These are phyloP conservation scores for Protomyces gravidus DNA, from an alignment of 1,139 yeast species.

Conservation along the genomic window DNA sequence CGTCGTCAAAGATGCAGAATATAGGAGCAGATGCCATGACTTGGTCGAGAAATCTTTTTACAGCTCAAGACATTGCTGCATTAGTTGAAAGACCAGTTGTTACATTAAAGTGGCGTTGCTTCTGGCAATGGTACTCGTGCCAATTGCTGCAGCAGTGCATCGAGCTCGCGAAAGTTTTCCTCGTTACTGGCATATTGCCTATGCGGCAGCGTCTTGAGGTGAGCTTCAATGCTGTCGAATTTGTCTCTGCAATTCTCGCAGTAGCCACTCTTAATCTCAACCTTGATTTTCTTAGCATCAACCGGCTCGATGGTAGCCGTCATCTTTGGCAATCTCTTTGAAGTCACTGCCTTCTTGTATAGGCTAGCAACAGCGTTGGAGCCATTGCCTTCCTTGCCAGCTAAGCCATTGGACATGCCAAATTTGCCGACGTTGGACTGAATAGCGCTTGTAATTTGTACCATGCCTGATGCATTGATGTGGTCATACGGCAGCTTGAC, in stretches of 20 bases:
- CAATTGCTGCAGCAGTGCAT: conserved; percentile 56
- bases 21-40: too few species aligned
- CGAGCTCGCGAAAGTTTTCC: conserved; percentile 70
- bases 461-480: conserved; percentile 23
- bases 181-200: conserved; percentile 72
- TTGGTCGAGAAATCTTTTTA: too few species aligned
- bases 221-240: conserved; percentile 76
- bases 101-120: too few species aligned
- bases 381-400: conserved; percentile 14
- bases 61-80: too few species aligned
- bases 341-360: conserved; percentile 21
- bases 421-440: conserved; percentile 20
- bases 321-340: conserved; percentile 12
- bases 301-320: conserved; percentile 3
- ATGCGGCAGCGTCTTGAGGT: conserved; percentile 66
- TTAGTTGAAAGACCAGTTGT: too few species aligned
- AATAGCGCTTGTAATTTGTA: conserved; percentile 22
- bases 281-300: conserved; percentile 20
- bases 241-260: conserved; percentile 93
- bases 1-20: too few species aligned
- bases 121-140: conserved; percentile 36
- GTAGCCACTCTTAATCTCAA: conserved; percentile 51
- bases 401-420: conserved; percentile 5
- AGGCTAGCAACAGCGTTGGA: conserved; percentile 15
- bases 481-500: conserved; percentile 9